Base-by-base conservation (phyloP, 2,329 filamentous ascomycete genomes). In the Trichophaea hybrida region DNA sequence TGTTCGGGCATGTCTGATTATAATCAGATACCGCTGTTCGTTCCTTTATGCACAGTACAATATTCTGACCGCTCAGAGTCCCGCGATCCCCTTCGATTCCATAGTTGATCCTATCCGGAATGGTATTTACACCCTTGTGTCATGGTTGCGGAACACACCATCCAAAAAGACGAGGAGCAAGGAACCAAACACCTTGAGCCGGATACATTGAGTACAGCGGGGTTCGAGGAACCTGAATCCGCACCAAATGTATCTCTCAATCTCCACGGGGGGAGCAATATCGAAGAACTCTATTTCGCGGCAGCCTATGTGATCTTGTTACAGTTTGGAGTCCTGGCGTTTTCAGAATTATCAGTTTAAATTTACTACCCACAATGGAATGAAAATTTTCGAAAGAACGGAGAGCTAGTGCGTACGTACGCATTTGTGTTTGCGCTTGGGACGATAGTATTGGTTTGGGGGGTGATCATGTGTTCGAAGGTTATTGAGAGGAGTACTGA, bases 401-500 rank as follows among this genome's bases (percentile, higher is more conserved):
- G 37, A 7, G n/a, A 40, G 10, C 12, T 2, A 7, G 53, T 55
- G n/a, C 31, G 12, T 17, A 7, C 5, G 15, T 70, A 72, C 52
- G 67, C 70, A 0, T 70, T 67, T 54, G 68, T 69, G 1, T 12
- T 57, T n/a, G n/a, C 24, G 7, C 8, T 32, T 33, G 55, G 55
- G 1, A 73, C 71, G 0, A 0, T 69, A 0, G 1, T 70, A 0
- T 44, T 74, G 10, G 62, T 68, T 0, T 0, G 59, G 1, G 70
- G 71, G 0, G 64, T 73, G 43, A 40, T 71, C 0, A 40, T 72
- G 1, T 73, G 71, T 55, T 66, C 67, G 0, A 66, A 68, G 49
- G 68, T 73, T 1, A 68, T 74, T 2, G 69, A 73, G 24, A 56
- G 50, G 6, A 70, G 70, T 46, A 72, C 71, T 2, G 40, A n/a